phyloP scores from a whole-genome alignment of 371 early-diverging fungal species.

The Mortierella sp. region DNA sequence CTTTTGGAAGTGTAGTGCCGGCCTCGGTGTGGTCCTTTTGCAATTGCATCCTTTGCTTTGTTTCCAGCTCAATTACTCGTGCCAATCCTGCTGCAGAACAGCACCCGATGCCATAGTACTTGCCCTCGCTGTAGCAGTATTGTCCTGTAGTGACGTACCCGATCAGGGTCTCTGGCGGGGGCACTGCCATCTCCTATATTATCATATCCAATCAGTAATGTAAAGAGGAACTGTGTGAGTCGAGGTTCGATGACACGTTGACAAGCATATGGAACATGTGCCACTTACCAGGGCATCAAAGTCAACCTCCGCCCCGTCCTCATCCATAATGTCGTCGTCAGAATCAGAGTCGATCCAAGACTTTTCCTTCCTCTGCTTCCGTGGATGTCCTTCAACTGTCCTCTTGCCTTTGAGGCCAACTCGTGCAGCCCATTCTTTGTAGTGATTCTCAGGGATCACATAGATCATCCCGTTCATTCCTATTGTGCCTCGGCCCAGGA shows the following conservation, averaged over 20 bases:
- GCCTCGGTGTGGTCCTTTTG: conserved; percentile 3
- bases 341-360: conserved; percentile 37
- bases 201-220: background rate
- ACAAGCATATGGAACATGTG: background rate
- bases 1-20: conserved; percentile 9
- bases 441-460: conserved; percentile 37
- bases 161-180: conserved; percentile 57
- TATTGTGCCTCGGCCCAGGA: conserved; percentile 31
- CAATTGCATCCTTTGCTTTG: conserved; percentile 6
- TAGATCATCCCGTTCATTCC: conserved; percentile 50
- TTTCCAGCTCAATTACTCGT: conserved; percentile 26
- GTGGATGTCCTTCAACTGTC: conserved; percentile 23
- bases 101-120: conserved; percentile 71
- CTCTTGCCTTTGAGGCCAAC: conserved; percentile 40
- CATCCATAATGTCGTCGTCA: conserved; percentile 24
- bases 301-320: conserved; percentile 27
- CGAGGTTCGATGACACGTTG: background rate
- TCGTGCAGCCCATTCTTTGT: conserved; percentile 24
- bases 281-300: conserved; percentile 28
- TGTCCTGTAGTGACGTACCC: conserved; percentile 81
- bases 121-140: conserved; percentile 73
- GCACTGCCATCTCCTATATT: conserved; percentile 31
- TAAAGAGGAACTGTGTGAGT: background rate
- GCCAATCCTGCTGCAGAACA: conserved; percentile 60
- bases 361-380: conserved; percentile 27